phyloP scores from a whole-genome alignment of 495 filamentous ascomycete species.

The Cetradonia linearis region DNA sequence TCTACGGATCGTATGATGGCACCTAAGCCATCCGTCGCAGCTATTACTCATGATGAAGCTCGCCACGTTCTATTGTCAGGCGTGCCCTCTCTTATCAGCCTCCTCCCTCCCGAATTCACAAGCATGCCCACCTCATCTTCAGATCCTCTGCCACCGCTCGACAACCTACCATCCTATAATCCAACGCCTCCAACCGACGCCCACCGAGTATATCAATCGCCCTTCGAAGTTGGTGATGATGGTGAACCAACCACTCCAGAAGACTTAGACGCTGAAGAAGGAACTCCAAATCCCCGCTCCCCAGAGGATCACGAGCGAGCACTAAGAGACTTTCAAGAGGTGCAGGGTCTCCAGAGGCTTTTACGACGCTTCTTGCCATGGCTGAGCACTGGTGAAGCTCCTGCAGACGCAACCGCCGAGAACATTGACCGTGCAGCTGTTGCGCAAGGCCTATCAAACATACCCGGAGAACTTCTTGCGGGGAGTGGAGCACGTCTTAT shows the following conservation, averaged over 20 bases:
- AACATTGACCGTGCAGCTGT: background rate
- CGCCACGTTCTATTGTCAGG: slow-evolving; percentile 73
- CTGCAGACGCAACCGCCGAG: background rate
- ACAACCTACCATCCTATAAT: slow-evolving; percentile 31
- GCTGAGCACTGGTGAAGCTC: background rate
- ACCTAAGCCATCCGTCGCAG: slow-evolving; percentile 27
- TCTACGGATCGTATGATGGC: slow-evolving; percentile 32
- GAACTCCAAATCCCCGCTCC: slow-evolving; percentile 6
- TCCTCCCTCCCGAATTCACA: slow-evolving; percentile 46
- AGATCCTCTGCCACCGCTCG: slow-evolving; percentile 57
- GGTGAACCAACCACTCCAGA: slow-evolving; percentile 8
- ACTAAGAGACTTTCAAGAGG: slow-evolving; percentile 5
- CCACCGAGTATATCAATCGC: background rate
- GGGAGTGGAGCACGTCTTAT: background rate
- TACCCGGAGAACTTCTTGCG: background rate
- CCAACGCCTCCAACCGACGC: background rate
- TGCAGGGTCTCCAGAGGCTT: slow-evolving; percentile 14
- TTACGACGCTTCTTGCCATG: slow-evolving; percentile 18
- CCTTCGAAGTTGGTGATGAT: slow-evolving; percentile 8
- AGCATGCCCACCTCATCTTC: slow-evolving; percentile 48
- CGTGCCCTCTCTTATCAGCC: slow-evolving; percentile 50
- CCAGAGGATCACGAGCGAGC: background rate
- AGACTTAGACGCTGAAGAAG: slow-evolving; percentile 10
- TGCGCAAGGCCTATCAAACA: background rate
- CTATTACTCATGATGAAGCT: slow-evolving; percentile 58